phyloP scores from a whole-genome alignment of 495 filamentous ascomycete genomes.

The Penicillium bialowiezense region DNA sequence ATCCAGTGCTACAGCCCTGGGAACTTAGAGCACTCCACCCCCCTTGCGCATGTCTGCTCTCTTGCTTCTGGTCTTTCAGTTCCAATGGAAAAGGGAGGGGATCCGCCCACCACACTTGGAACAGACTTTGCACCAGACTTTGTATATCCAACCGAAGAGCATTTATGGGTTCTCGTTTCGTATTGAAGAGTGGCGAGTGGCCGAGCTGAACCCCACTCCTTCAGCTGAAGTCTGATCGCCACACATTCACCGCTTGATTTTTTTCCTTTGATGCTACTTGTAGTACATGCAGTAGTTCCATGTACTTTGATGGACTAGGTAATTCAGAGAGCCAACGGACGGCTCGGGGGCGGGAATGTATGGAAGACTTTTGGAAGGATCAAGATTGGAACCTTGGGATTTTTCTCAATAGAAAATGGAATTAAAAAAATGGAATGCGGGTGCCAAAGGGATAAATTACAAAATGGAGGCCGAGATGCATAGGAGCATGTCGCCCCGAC shows the following conservation, averaged over 20 bases:
- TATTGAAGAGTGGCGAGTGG: constrained; percentile 22
- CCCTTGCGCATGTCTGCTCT: constrained; percentile 7
- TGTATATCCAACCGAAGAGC: background rate
- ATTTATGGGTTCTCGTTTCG: constrained; percentile 1
- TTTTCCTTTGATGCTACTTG: constrained; percentile 9
- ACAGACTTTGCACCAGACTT: constrained; percentile 11
- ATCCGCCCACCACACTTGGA: no score
- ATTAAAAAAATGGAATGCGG: constrained; percentile 3
- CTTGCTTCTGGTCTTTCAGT: background rate
- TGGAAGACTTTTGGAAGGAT: no score
- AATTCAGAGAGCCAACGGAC: background rate
- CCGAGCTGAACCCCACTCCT: constrained; percentile 21
- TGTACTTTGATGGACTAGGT: constrained; percentile 18
- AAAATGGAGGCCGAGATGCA: constrained; percentile 1
- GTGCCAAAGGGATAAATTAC: no score
- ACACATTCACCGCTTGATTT: constrained; percentile 26
- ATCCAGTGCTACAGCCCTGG: constrained; percentile 42
- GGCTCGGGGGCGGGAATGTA: background rate
- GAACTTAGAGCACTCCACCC: constrained; percentile 29
- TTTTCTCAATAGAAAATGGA: no score
- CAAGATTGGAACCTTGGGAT: no score
- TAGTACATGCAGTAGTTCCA: constrained; percentile 27
- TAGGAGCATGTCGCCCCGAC: constrained; percentile 22
- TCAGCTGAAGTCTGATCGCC: constrained; percentile 37
- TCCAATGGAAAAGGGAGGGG: no score